Conservation (phyloP, 208 protist species). For the Crithidia acanthocephali region DNA sequence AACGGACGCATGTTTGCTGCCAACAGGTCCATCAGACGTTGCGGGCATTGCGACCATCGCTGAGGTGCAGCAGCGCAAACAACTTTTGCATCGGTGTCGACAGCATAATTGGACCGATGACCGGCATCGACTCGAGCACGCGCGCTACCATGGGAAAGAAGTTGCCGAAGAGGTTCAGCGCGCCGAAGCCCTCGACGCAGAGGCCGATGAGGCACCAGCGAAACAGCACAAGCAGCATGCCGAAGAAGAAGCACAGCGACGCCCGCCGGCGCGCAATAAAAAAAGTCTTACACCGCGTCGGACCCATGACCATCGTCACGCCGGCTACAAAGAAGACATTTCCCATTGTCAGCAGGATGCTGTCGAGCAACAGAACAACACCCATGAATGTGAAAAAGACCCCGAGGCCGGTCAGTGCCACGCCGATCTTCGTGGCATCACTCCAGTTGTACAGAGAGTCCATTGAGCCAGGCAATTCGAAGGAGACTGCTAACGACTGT, state of each 20-base stretch:
- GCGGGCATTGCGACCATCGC: constrained; percentile 41
- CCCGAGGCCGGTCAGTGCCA: constrained; percentile 82
- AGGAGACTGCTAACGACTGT: too few species aligned
- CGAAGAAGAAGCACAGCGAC: constrained; percentile 86
- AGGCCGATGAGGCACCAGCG: constrained; percentile 86
- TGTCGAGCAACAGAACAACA: constrained; percentile 83
- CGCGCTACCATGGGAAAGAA: constrained; percentile 90
- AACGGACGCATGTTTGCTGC: too few species aligned
- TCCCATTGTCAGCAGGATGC: constrained; percentile 88
- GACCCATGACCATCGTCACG: constrained; percentile 88
- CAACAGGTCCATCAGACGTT: too few species aligned
- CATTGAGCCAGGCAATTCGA: constrained; percentile 36
- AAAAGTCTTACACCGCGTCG: constrained; percentile 71
- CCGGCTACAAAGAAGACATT: constrained; percentile 90
- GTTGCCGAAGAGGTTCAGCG: constrained; percentile 92
- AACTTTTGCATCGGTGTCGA: constrained; percentile 64
- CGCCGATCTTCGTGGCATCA: constrained; percentile 90
- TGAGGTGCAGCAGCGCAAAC: constrained; percentile 45
- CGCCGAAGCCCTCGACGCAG: constrained; percentile 83
- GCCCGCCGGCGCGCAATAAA: constrained; percentile 80
- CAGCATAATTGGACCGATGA: constrained; percentile 81
- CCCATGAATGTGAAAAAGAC: constrained; percentile 85
- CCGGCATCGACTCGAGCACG: constrained; percentile 84
- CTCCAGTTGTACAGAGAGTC: constrained; percentile 91
- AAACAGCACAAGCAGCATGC: constrained; percentile 81